Conservation (phyloP, 345 rosid genomes). For the Populus ilicifolia region DNA sequence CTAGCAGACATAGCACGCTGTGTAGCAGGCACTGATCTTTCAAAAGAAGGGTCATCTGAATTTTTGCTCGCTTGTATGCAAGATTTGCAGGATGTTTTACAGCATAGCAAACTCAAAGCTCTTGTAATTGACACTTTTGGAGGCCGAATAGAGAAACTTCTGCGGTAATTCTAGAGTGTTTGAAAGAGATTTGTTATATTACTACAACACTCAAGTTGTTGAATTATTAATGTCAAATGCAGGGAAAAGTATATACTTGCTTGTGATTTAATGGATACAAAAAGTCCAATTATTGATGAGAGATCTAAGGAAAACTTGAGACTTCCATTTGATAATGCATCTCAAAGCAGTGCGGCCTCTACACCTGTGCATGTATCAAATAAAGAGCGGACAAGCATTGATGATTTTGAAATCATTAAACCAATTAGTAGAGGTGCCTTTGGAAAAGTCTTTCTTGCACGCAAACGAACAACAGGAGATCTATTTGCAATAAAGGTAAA, state of each 20-base stretch:
- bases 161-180: constrained; percentile 39
- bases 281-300: constrained; percentile 32
- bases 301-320: constrained; percentile 43
- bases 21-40: constrained; percentile 59
- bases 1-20: constrained; percentile 81
- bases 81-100: constrained; percentile 70
- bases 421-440: constrained; percentile 84
- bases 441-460: constrained; percentile 86
- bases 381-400: constrained; percentile 68
- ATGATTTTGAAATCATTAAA: constrained; percentile 81
- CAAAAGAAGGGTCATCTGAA: constrained; percentile 56
- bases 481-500: constrained; percentile 82
- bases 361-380: constrained; percentile 48
- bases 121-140: constrained; percentile 81
- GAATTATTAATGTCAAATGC: constrained; percentile 23
- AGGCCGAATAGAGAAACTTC: constrained; percentile 65
- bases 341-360: constrained; percentile 42
- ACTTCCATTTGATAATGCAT: constrained; percentile 38
- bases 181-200: constrained; percentile 2
- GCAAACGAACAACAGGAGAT: constrained; percentile 78
- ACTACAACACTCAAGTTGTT: constrained; percentile 3
- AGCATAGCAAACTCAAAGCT: constrained; percentile 64
- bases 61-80: constrained; percentile 72
- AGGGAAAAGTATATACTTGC: constrained; percentile 73
- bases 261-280: constrained; percentile 45